Conservation (phyloP, 2,329 filamentous ascomycete species). For the Didymella sp. region DNA sequence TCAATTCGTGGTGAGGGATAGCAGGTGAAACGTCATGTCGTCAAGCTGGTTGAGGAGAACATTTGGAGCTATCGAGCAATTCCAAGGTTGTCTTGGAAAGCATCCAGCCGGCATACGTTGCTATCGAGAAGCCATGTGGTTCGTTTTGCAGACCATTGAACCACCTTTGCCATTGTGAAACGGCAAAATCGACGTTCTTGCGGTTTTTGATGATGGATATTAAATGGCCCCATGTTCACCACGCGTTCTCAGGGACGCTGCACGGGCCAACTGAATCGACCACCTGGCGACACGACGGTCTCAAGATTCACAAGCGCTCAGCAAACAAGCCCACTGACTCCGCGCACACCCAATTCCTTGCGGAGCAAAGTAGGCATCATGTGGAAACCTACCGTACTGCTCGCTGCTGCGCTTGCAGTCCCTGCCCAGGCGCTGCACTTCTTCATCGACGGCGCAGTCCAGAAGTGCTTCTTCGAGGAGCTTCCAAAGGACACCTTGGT, state of each 20-base stretch:
- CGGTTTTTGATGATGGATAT: not conserved
- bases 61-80: not conserved
- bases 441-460: conserved; percentile 83
- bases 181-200: not conserved
- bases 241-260: conserved; percentile 2
- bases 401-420: conserved; percentile 66
- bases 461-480: conserved; percentile 98
- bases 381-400: conserved; percentile 62
- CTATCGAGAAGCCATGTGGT: too few species aligned
- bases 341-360: conserved; percentile 27
- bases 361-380: conserved; percentile 36
- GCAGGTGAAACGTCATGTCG: not conserved
- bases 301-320: conserved; percentile 32
- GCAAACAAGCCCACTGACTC: conserved; percentile 30
- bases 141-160: too few species aligned
- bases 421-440: conserved; percentile 89
- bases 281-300: conserved; percentile 36
- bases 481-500: conserved; percentile 96
- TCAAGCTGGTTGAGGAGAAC: not conserved
- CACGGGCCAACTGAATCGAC: conserved; percentile 25
- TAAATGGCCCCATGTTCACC: not conserved
- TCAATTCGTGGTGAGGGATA: not conserved
- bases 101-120: not conserved
- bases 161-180: not conserved
- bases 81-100: not conserved